A percentile compares a stretch with the other conserved stretches of the same genome.
phyloP scores from a whole-genome alignment of 2,329 filamentous ascomycete genomes.

The Arthrobotrys pseudoclavata region DNA sequence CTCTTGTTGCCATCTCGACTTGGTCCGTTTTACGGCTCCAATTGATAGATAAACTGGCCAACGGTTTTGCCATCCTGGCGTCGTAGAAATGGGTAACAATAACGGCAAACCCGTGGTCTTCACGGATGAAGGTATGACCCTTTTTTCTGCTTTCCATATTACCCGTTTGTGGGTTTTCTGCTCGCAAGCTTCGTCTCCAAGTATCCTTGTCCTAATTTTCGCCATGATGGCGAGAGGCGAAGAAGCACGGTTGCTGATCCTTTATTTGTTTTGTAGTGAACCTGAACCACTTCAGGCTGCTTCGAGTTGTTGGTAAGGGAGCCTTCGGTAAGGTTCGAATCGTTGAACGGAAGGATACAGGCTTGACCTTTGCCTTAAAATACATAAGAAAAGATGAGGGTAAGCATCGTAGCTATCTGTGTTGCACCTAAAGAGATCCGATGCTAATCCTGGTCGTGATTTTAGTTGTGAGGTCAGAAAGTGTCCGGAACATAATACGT shows the following conservation, averaged over 20 bases:
- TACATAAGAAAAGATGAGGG: slow-evolving; percentile 99
- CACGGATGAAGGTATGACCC: slow-evolving; percentile 85
- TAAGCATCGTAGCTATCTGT: slow-evolving; percentile 67
- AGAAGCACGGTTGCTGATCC: slow-evolving; percentile 61
- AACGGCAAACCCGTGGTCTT: slow-evolving; percentile 85
- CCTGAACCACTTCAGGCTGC: slow-evolving; percentile 94
- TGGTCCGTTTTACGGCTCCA: slow-evolving; percentile 19
- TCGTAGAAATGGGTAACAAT: slow-evolving; percentile 54
- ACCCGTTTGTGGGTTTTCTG: slow-evolving; percentile 17
- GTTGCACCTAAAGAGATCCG: background rate
- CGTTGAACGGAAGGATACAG: slow-evolving; percentile 96
- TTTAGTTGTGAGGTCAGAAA: slow-evolving; percentile 94
- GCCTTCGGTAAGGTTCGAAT: slow-evolving; percentile 99
- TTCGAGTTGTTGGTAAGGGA: slow-evolving; percentile 95
- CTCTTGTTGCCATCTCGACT: slow-evolving; percentile 20
- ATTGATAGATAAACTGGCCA: slow-evolving; percentile 35
- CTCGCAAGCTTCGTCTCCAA: slow-evolving; percentile 30
- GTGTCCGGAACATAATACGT: slow-evolving; percentile 96
- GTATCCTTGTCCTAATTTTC: slow-evolving; percentile 51
- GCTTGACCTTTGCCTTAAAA: slow-evolving; percentile 93
- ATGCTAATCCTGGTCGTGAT: slow-evolving; percentile 33
- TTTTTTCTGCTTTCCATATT: slow-evolving; percentile 9
- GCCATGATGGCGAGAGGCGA: slow-evolving; percentile 58
- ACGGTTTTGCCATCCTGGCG: slow-evolving; percentile 31
- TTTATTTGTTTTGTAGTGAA: slow-evolving; percentile 75